Base-by-base conservation (phyloP, 495 filamentous ascomycete genomes). In the Talaromyces wortmannii region DNA sequence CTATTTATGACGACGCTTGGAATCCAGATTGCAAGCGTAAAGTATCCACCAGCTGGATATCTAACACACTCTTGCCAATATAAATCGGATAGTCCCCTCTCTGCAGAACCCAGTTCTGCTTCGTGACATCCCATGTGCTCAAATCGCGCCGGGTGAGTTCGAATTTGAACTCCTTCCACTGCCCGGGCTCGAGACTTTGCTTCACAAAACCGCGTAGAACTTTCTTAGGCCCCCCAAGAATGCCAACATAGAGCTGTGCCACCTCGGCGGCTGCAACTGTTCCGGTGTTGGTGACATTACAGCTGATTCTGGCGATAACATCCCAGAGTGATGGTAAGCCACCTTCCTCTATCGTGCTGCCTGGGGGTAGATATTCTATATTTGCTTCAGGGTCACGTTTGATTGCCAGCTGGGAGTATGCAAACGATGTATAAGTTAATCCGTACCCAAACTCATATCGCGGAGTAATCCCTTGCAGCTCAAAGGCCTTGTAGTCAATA, bases 201-300 rank as follows among this genome's bases (percentile, higher is more conserved):
- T 91, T 91, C 40, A 76, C 77, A 63, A 90, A 91, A 13, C 86
- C 86, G 2, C 87, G 70, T 11, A 91, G 69, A 59, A 84, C 80
- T 53, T 77, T 69, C 5, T 79, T 67, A 0, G 83, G 84, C 5
- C 71, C 76, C 23, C 57, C 52, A 1, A 73, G 74, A 33, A 74
- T 65, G 0, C 59, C 61, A 4, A 81, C 61, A 66, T 76, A 86
- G 59, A 87, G 68, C 67, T 87, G 84, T 0, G 78, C 73, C 13
- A 87, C 80, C 59, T 85, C 83, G 7, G 72, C 69, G 7, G 77
- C 83, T 6, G 71, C 63, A 0, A 81, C 72, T 5, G 59, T 59
- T 2, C 83, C 84, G 3, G 63, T 73, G 58, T 86, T 87, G 13
- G 71, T 67, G 7, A 86, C 68, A 1, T 63, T 63, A 0, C 70